A percentile compares a stretch with the other conserved stretches of the same genome.
Evolutionary conservation across 768 basidiomycete genomes (phyloP).

Genomic region (Collybiopsis luxurians): DNA sequence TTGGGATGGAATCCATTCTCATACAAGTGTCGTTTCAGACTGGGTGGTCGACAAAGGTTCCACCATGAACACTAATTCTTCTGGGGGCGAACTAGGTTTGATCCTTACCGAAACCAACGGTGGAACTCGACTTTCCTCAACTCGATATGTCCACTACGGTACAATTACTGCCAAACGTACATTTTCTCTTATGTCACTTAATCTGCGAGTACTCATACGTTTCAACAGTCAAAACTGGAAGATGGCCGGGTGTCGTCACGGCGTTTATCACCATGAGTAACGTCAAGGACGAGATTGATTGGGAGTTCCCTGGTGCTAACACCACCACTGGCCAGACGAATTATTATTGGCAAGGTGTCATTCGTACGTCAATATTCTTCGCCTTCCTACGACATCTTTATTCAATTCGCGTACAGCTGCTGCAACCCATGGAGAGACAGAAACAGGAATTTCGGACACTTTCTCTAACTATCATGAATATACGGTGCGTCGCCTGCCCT

Average conservation of each 20-base stretch:
- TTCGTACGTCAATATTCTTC: conserved; percentile 44
- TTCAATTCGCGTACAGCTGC: conserved; percentile 28
- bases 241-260: conserved; percentile 79
- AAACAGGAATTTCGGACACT: conserved; percentile 55
- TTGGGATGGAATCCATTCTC: not conserved
- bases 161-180: conserved; percentile 62
- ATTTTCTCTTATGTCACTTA: conserved; percentile 10
- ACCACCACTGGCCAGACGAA: conserved; percentile 75
- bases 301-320: conserved; percentile 73
- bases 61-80: conserved; percentile 59
- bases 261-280: conserved; percentile 86
- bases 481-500: conserved; percentile 48
- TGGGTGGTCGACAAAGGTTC: conserved; percentile 71
- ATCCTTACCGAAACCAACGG: conserved; percentile 67
- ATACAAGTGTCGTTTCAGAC: conserved; percentile 35
- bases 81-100: conserved; percentile 64
- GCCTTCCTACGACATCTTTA: not conserved
- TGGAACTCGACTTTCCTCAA: conserved; percentile 77
- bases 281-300: conserved; percentile 84
- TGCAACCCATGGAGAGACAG: conserved; percentile 46
- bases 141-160: conserved; percentile 81
- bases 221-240: conserved; percentile 66
- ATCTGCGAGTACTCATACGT: not conserved
- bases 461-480: conserved; percentile 73
- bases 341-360: conserved; percentile 73